These are phyloP conservation scores for Calonectria naviculata DNA, from an alignment of 2,329 filamentous ascomycete genomes.

Conservation along the genomic window DNA sequence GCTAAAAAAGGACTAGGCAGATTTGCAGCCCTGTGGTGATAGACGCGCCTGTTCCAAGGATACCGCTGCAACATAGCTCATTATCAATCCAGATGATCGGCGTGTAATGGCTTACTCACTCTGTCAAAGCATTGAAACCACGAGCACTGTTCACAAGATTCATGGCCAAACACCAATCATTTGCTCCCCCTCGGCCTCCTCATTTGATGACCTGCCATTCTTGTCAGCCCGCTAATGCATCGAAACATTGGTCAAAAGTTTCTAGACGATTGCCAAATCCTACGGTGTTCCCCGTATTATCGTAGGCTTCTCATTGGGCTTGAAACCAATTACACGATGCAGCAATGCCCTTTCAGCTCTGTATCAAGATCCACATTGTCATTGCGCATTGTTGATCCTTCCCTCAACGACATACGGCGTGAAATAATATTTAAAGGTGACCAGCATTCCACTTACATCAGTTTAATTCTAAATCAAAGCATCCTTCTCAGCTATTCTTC, in stretches of 20 bases:
- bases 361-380: too few species aligned
- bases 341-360: not conserved
- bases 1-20: not conserved
- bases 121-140: not conserved
- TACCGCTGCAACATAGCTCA: not conserved
- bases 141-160: not conserved
- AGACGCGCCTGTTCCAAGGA: not conserved
- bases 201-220: not conserved
- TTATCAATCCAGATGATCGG: not conserved
- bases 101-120: slow-evolving; percentile 2
- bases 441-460: not conserved
- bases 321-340: not conserved
- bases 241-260: not conserved
- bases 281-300: not conserved
- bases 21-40: not conserved
- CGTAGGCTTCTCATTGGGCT: not conserved
- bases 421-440: not conserved
- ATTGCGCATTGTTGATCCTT: not conserved
- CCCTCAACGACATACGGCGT: too few species aligned
- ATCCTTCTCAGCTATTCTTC: not conserved
- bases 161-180: not conserved
- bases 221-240: not conserved
- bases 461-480: not conserved
- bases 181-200: not conserved
- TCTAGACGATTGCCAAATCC: slow-evolving; percentile 2